Evolutionary conservation across 768 basidiomycete species (phyloP).

Genomic region (Serendipita indica): DNA sequence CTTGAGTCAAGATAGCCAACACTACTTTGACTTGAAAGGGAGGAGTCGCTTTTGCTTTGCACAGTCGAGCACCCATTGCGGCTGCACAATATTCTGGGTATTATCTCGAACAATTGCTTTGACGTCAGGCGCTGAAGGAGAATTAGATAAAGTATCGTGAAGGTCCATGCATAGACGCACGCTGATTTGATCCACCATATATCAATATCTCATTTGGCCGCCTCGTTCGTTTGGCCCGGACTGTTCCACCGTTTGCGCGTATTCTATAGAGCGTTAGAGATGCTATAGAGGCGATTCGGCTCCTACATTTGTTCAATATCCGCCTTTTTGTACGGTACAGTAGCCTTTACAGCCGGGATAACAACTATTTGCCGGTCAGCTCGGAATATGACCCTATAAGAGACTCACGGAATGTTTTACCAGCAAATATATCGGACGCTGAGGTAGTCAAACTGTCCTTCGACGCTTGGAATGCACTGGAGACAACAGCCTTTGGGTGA

Average conservation of each 20-base stretch:
- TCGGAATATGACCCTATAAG: slow-evolving; percentile 17
- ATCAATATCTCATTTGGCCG: slow-evolving; percentile 30
- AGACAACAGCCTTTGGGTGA: neutral
- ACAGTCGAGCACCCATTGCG: slow-evolving; percentile 71
- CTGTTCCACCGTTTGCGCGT: slow-evolving; percentile 6
- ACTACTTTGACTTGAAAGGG: neutral
- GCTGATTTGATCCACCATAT: slow-evolving; percentile 53
- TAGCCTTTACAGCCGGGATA: slow-evolving; percentile 55
- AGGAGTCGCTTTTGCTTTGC: slow-evolving; percentile 32
- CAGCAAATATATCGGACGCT: slow-evolving; percentile 53
- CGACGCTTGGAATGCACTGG: neutral
- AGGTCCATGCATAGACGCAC: slow-evolving; percentile 29
- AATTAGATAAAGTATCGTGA: slow-evolving; percentile 2
- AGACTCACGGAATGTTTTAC: slow-evolving; percentile 62
- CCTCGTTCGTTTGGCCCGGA: neutral
- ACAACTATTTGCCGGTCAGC: slow-evolving; percentile 50
- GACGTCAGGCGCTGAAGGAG: slow-evolving; percentile 48
- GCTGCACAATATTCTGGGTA: slow-evolving; percentile 55
- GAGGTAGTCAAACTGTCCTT: slow-evolving; percentile 18
- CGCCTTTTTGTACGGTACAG: slow-evolving; percentile 12
- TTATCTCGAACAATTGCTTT: slow-evolving; percentile 57
- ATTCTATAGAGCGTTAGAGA: neutral
- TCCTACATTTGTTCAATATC: slow-evolving; percentile 15
- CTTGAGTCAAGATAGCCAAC: neutral
- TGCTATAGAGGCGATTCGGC: neutral